Conservation (phyloP, 495 filamentous ascomycete genomes). For the Penicillium atrosanguineum region DNA sequence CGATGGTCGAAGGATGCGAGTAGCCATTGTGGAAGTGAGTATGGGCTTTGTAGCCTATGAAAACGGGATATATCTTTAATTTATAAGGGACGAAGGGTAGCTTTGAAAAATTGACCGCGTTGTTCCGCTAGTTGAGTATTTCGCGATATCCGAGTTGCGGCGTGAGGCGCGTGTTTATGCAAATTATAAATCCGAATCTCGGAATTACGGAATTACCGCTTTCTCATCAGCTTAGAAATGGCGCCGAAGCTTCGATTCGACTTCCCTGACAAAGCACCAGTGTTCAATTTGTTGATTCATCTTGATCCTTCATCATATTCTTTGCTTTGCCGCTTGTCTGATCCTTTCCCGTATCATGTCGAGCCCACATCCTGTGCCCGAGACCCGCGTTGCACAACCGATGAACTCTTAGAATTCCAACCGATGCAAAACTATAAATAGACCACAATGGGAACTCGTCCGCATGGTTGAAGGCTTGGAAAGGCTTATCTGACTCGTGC, state of each 20-base stretch:
- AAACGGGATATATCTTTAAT: background rate
- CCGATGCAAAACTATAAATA: background rate
- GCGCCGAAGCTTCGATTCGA: background rate
- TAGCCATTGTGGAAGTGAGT: constrained; percentile 6
- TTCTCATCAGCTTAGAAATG: background rate
- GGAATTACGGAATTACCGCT: background rate
- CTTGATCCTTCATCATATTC: background rate
- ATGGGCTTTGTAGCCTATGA: background rate
- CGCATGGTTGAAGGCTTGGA: no score
- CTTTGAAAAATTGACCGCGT: background rate
- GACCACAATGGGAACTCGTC: background rate
- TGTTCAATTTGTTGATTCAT: background rate
- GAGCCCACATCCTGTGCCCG: background rate
- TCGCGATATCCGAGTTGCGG: background rate
- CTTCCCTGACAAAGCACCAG: background rate
- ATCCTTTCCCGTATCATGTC: background rate
- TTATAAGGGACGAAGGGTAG: background rate
- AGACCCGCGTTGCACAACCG: no score
- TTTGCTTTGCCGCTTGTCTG: background rate
- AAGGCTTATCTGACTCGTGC: background rate
- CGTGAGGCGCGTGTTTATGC: background rate
- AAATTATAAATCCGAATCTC: background rate
- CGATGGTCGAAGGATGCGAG: constrained; percentile 15
- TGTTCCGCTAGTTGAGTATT: background rate
- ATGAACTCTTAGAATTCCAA: no score